Conservation (phyloP, 345 rosid species). For the Capsella bursapastoris region DNA sequence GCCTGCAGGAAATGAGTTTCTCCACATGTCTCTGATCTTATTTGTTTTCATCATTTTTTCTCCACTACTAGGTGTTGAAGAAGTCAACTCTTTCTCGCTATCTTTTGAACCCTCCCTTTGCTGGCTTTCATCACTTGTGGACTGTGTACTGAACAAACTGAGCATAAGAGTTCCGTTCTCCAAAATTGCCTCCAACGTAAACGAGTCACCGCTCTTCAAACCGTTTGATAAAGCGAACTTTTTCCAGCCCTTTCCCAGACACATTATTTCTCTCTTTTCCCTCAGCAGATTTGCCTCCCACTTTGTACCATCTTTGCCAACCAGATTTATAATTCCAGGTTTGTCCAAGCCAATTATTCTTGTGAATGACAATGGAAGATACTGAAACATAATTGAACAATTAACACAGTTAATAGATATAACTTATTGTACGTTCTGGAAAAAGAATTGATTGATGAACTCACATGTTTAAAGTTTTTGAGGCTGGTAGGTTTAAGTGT, state of each 20-base stretch:
- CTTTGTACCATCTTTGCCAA: background rate
- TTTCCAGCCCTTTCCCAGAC: background rate
- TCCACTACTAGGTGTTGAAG: no score
- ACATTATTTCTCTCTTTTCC: background rate
- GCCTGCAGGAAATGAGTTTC: no score
- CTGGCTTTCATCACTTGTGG: background rate
- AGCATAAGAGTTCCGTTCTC: slow-evolving; percentile 11
- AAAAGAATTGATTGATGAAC: slow-evolving; percentile 10
- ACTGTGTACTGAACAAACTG: background rate
- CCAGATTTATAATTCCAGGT: background rate
- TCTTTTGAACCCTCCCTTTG: background rate
- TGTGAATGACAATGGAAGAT: background rate
- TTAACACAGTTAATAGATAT: background rate
- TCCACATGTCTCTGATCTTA: no score
- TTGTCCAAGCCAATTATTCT: background rate
- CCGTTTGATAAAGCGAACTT: background rate
- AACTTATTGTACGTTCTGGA: background rate
- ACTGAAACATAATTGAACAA: background rate
- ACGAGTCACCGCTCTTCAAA: background rate
- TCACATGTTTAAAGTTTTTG: background rate
- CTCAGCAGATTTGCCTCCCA: background rate
- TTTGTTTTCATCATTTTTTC: no score
- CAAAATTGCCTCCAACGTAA: slow-evolving; percentile 3
- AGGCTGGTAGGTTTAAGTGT: slow-evolving; percentile 4
- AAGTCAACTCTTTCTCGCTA: background rate